Percentiles rank a stretch among this genome's conserved stretches.
Conservation (phyloP, 73 alveolate genomes). For the Symbiodinium pilosum region DNA sequence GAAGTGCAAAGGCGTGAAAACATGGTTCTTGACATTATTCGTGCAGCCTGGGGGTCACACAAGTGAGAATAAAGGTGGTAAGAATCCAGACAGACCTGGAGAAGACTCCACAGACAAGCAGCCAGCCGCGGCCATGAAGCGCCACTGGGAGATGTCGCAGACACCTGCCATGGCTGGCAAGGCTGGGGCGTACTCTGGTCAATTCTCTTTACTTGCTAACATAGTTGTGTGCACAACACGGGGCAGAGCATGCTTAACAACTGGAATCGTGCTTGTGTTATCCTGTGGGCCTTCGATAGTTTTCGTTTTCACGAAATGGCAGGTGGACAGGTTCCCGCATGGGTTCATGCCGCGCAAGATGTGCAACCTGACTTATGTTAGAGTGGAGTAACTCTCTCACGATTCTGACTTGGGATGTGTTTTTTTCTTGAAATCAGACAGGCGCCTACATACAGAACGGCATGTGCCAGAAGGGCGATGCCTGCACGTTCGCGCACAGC, state of each 20-base stretch:
- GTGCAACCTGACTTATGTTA: background rate
- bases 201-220: no score
- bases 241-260: no score
- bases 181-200: background rate
- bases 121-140: slow-evolving; percentile 7
- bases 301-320: background rate
- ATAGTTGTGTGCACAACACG: no score
- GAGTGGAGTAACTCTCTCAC: background rate
- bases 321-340: slow-evolving; percentile 32
- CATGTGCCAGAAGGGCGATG: slow-evolving; percentile 54
- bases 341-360: slow-evolving; percentile 70
- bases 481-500: slow-evolving; percentile 63
- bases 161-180: background rate
- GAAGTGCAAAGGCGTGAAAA: no score
- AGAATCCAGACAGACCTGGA: no score
- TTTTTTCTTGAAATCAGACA: no score
- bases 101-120: no score
- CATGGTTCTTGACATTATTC: no score
- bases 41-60: no score
- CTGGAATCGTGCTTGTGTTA: no score
- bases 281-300: background rate
- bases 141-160: background rate
- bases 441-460: slow-evolving; percentile 44
- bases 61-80: no score
- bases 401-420: no score